Percentiles rank a stretch among this genome's conserved stretches.
These are phyloP conservation scores for Coemansia sp. DNA, from an alignment of 192 early-diverging fungal species.

Conservation along the genomic window DNA sequence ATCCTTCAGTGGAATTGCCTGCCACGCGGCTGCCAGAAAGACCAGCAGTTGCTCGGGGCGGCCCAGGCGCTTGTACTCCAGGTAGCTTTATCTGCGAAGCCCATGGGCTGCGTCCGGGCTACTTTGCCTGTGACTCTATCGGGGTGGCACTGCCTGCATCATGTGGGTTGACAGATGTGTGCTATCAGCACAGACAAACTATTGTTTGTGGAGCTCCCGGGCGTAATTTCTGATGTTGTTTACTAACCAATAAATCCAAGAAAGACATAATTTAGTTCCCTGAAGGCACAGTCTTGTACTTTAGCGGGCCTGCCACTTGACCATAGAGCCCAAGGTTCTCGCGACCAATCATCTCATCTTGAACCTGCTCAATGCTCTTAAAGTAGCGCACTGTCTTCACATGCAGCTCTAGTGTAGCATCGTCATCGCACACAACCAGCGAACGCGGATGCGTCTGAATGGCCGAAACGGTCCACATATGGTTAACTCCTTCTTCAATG, in stretches of 20 bases:
- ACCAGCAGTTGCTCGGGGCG: conserved; percentile 9
- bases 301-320: conserved; percentile 52
- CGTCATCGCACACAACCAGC: conserved; percentile 84
- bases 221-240: not conserved
- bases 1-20: too few relatives aligned
- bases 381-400: conserved; percentile 90
- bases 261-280: conserved; percentile 21
- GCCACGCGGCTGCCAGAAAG: not conserved
- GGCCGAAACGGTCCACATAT: conserved; percentile 88
- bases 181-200: conserved; percentile 29
- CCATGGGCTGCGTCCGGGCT: conserved; percentile 23
- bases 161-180: conserved; percentile 30
- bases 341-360: conserved; percentile 68
- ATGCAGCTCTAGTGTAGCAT: conserved; percentile 82
- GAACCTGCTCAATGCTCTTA: conserved; percentile 82
- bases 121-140: conserved; percentile 41
- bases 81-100: conserved; percentile 35
- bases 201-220: conserved; percentile 36
- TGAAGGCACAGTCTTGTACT: conserved; percentile 44
- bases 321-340: conserved; percentile 74
- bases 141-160: conserved; percentile 33
- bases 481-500: conserved; percentile 80
- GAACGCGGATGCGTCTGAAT: conserved; percentile 78
- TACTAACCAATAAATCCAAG: conserved; percentile 5
- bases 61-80: conserved; percentile 23